Evolutionary conservation across 352 stramenopile species (phyloP).

Genomic region (Pythium rishiriense): DNA sequence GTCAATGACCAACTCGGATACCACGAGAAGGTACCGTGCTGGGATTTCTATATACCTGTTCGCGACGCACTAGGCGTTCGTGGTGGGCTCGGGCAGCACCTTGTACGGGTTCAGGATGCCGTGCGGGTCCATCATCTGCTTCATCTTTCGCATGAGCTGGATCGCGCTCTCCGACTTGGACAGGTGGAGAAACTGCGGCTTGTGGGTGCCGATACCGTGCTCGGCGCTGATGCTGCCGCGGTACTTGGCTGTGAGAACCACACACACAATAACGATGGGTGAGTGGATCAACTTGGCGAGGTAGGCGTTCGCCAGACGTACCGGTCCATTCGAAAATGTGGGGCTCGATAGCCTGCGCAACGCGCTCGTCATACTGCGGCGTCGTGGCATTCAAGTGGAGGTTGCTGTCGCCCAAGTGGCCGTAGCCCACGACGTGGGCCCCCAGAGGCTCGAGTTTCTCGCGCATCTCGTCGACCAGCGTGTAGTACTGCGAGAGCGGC

Average conservation of each 20-base stretch:
- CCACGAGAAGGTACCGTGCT: too few species aligned
- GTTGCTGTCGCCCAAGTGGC: slow-evolving; percentile 96
- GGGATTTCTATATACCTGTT: too few species aligned
- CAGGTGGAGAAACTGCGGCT: slow-evolving; percentile 84
- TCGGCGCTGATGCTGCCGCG: slow-evolving; percentile 97
- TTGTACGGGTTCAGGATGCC: slow-evolving; percentile 98
- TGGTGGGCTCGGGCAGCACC: slow-evolving; percentile 44
- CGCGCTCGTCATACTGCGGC: slow-evolving; percentile 58
- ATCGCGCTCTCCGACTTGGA: slow-evolving; percentile 87
- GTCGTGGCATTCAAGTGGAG: slow-evolving; percentile 96
- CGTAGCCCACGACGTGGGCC: slow-evolving; percentile 85
- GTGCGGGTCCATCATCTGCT: slow-evolving; percentile 94
- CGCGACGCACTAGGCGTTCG: neutral
- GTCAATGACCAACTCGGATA: too few species aligned
- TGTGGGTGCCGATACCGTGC: slow-evolving; percentile 96
- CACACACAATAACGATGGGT: too few species aligned
- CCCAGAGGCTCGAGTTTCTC: slow-evolving; percentile 43
- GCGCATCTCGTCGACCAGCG: slow-evolving; percentile 84
- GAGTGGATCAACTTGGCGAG: too few species aligned
- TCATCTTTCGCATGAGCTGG: slow-evolving; percentile 92
- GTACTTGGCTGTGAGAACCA: slow-evolving; percentile 42
- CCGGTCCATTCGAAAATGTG: slow-evolving; percentile 86
- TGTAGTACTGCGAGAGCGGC: slow-evolving; percentile 90
- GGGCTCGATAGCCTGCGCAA: slow-evolving; percentile 66
- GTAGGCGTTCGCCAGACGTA: too few species aligned